Base-by-base conservation (phyloP, 2,329 filamentous ascomycete species). In the Chaetomium sp. region DNA sequence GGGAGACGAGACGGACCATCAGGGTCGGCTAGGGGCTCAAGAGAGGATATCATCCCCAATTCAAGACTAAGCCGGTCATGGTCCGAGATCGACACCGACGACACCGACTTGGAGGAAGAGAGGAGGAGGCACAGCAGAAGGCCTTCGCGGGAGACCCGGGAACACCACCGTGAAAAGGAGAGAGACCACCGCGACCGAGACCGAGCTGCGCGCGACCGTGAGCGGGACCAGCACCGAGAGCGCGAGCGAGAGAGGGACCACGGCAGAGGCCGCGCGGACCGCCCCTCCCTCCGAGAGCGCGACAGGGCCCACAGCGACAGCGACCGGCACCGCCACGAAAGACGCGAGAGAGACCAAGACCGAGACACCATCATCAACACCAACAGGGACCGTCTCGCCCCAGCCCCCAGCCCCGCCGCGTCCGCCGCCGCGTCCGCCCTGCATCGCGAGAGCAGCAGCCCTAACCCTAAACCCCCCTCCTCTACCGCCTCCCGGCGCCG, bases 61-160 rank as follows among this genome's bases (percentile, higher is more conserved):
- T 81, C 79, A 2, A 77, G 76, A 3, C 72, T 82, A 1, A 78
- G 75, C 50, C 76, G 75, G 27, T 78, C 75, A 60, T 79, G 77
- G 72, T 81, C 81, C 0, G 78, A 82, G 35, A 78, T 79, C 4
- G 77, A 75, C 3, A 73, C 72, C 13, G 77, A 77, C 27, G 73
- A 78, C n/a, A 54, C 69, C 29, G 66, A 72, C 50, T 59, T 67
- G 25, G 68, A 71, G 13, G 74, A 62, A 60, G 50, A 68, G 62
- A 50, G 56, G n/a, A 60, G 63, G 57, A 29, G 62, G 31, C 51
- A 53, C 45, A 59, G 16, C 51, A 66, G 47, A 63, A 65, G 67
- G 33, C 65, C 25, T 68, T 76, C 57, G 73, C 77, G 8, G 74
- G 77, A 56, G 72, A 74, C 49, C 68, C 75, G 65, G 25, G 65